Evolutionary conservation across 371 early-diverging fungal genomes (phyloP).

Genomic region (Syncephalastrum contaminatum): DNA sequence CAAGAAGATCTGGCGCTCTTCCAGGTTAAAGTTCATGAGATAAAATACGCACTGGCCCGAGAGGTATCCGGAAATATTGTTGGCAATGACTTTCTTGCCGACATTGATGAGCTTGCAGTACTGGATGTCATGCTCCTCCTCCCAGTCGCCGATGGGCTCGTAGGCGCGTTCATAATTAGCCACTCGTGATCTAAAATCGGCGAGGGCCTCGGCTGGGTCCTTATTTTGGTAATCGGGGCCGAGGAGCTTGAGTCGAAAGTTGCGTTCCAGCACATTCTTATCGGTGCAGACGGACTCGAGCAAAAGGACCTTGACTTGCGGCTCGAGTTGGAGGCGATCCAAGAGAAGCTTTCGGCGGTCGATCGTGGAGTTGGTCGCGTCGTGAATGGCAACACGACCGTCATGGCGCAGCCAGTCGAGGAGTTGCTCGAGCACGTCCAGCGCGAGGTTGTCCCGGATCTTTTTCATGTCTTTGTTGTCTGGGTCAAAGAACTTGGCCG

Average conservation of each 20-base stretch:
- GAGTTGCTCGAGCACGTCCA: conserved; percentile 80
- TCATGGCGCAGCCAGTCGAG: conserved; percentile 71
- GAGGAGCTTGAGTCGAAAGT: conserved; percentile 78
- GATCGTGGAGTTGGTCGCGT: conserved; percentile 86
- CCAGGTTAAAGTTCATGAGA: conserved; percentile 76
- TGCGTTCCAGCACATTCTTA: conserved; percentile 58
- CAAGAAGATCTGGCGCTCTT: conserved; percentile 75
- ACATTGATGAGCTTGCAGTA: conserved; percentile 85
- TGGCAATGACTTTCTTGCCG: conserved; percentile 80
- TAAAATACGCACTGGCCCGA: conserved; percentile 85
- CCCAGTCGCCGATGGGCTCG: conserved; percentile 73
- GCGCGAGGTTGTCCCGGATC: conserved; percentile 72
- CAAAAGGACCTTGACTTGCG: conserved; percentile 54
- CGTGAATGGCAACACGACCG: conserved; percentile 84
- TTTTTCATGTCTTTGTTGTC: conserved; percentile 66
- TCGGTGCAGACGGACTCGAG: conserved; percentile 83
- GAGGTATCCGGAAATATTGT: conserved; percentile 79
- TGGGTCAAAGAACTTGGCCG: conserved; percentile 76
- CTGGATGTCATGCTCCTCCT: conserved; percentile 71
- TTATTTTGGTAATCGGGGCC: conserved; percentile 83
- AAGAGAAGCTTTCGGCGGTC: conserved; percentile 65
- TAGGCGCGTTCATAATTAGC: conserved; percentile 82
- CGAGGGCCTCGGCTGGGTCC: conserved; percentile 64
- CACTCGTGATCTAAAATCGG: conserved; percentile 77
- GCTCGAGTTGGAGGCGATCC: conserved; percentile 59